phyloP scores from a whole-genome alignment of 192 early-diverging fungal species.

The Linnemannia schmuckeri region DNA sequence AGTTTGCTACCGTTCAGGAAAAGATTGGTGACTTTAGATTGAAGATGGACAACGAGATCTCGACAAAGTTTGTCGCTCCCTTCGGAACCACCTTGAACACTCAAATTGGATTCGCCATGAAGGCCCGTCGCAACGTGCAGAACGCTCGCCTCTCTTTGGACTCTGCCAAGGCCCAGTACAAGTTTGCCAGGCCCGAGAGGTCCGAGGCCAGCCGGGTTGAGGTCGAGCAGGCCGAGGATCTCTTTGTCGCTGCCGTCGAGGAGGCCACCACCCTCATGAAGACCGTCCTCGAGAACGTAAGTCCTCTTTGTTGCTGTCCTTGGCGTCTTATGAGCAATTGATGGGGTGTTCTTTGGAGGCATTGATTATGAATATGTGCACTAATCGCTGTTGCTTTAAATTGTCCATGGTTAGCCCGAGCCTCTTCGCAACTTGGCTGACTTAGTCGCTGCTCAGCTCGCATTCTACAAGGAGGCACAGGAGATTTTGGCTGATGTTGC shows the following conservation, averaged over 20 bases:
- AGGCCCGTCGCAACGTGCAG: constrained; percentile 88
- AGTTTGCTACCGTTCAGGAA: constrained; percentile 89
- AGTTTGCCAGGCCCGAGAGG: constrained; percentile 76
- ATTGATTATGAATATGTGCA: neutral
- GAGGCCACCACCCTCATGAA: constrained; percentile 97
- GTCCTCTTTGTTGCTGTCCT: constrained; percentile 17
- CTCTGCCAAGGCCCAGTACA: constrained; percentile 83
- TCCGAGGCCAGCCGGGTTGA: constrained; percentile 84
- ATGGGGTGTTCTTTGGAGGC: neutral
- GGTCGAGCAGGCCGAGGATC: constrained; percentile 94
- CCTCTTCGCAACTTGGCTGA: constrained; percentile 86
- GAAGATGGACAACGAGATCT: constrained; percentile 80
- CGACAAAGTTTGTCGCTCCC: constrained; percentile 82
- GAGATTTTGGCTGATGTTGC: constrained; percentile 78
- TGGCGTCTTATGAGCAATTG: constrained; percentile 5
- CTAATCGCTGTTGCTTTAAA: neutral
- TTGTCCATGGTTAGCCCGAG: constrained; percentile 70
- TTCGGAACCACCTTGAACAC: constrained; percentile 77
- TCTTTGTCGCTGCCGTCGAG: constrained; percentile 95
- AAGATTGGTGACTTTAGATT: constrained; percentile 86
- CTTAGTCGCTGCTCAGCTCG: constrained; percentile 88
- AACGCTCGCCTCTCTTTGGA: constrained; percentile 89
- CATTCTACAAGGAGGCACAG: constrained; percentile 88
- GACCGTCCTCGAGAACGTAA: constrained; percentile 85
- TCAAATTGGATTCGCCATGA: constrained; percentile 85